Percentiles rank a stretch among this genome's conserved stretches.
Evolutionary conservation across 768 basidiomycete genomes (phyloP).

Genomic region (Termitomyces sp.): DNA sequence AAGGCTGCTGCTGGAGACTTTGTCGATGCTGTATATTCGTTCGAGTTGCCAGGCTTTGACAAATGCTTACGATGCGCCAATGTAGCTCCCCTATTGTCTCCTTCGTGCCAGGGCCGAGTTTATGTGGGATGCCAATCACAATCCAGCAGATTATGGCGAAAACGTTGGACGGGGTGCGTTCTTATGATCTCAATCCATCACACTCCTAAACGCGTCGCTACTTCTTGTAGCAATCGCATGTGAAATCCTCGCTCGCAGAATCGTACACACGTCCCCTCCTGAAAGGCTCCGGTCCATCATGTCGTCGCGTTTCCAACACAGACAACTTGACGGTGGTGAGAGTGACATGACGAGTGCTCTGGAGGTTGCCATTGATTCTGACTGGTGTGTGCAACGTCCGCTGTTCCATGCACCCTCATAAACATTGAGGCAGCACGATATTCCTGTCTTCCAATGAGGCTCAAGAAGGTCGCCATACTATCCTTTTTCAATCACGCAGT

Average conservation of each 20-base stretch:
- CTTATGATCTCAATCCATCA: neutral
- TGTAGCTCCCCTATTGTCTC: conserved; percentile 78
- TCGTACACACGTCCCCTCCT: conserved; percentile 66
- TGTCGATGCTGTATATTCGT: conserved; percentile 63
- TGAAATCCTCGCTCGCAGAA: conserved; percentile 78
- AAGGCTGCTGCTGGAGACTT: conserved; percentile 86
- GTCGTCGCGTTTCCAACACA: conserved; percentile 73
- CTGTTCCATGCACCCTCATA: neutral
- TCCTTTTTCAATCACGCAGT: neutral
- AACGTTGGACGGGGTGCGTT: conserved; percentile 72
- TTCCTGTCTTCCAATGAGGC: conserved; percentile 86
- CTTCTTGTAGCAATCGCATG: conserved; percentile 64
- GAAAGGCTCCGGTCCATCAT: conserved; percentile 71
- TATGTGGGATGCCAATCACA: conserved; percentile 74
- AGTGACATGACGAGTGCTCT: conserved; percentile 77
- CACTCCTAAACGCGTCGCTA: conserved; percentile 6
- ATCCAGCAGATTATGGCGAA: conserved; percentile 86
- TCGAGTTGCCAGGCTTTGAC: neutral
- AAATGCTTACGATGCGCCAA: neutral
- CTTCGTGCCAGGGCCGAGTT: conserved; percentile 78
- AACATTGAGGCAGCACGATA: conserved; percentile 51
- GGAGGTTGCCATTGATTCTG: conserved; percentile 90
- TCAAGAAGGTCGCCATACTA: conserved; percentile 59
- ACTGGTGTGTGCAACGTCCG: conserved; percentile 53
- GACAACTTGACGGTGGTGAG: conserved; percentile 70